Evolutionary conservation across 495 filamentous ascomycete genomes (phyloP), one percentile per base, ranked within the genome.

Genomic region (Staphylotrichum longicolle): DNA sequence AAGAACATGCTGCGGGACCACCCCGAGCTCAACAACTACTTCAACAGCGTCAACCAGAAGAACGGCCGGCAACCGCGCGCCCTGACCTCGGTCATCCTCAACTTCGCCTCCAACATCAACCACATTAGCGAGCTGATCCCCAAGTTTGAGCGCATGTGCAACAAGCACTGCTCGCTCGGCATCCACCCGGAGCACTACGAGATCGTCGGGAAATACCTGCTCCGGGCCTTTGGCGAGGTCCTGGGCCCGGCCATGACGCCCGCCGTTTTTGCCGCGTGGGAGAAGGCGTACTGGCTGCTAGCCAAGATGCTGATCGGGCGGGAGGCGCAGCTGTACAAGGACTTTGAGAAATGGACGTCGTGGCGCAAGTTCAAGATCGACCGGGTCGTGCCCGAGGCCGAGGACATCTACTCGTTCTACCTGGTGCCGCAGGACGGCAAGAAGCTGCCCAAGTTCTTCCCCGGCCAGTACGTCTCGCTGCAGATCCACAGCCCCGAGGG

Each of bases 101-200:
- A 82, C 63, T 91, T 89, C 60, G 88, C 88, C 48, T 74, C 81
- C 52, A 80, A 90, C 72, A 90, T 90, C 72, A 83, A 86, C 73
- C 78, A 90, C 73, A 81, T 88, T 20, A 84, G 80, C 63, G 86
- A 81, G 50, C 74, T 91, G 10, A 75, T 76, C 39, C 81, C 85
- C 2, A 85, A 85, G 59, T 76, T 91, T 15, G 86, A 88, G 73
- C 78, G 86, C 61, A 88, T 91, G 68, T 85, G 85, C 72, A 79
- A 88, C 70, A 90, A 90, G 71, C 88, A 91, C 66, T 87, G 85
- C 62, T 88, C 85, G 0, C 79, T 91, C 39, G 83, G 83, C 73
- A 85, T 91, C 71, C 75, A 78, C 60, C 86, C 88, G 15, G 85
- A 87, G 11, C 81, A 88, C 62, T 91, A 90, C 72, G 74, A 83